Evolutionary conservation across 1,284 basidiomycete species (phyloP), one percentile per base, ranked within the genome.

Genomic region (Microbotryum violaceum): DNA sequence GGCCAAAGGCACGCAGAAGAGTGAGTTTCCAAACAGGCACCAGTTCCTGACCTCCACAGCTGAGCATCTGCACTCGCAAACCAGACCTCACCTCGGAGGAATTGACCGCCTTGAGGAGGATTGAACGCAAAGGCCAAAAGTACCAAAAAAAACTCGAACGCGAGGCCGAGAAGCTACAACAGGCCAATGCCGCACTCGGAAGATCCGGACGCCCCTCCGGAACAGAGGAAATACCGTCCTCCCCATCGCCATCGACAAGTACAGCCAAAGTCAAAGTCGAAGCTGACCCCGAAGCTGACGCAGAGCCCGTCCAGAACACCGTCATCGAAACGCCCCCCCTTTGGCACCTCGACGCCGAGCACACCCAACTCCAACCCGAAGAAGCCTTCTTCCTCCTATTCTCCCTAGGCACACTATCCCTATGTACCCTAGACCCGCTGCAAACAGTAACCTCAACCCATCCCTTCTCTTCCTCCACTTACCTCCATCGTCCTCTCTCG

Each of bases 61-160:
- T 25, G n/a, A 21, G 16, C 20, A 5, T 12, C n/a, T 53, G 29
- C 21, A 42, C 14, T 37, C 8, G 4, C 4, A 33, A 52, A 60
- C 16, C 68, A 87, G 84, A 82, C 60, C 77, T 87, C 71, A 89
- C 89, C 0, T 84, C 88, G 1, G 93, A 97, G 73, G 88, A 96
- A 76, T 78, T 94, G 57, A 87, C 90, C 20, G 89, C 88, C 53
- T 84, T 85, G 72, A 84, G 93, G 31, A 79, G 92, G 53, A 82
- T 84, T 46, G 90, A 92, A 70, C 83, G 93, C 50, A 86, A 85
- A 70, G 86, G 90, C 70, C 92, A 93, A 79, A 97, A 97, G 76
- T 79, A 87, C 47, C 58, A 65, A 45, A 73, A 73, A 57, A 70
- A 72, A 23, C 65, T 72, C 60, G 91, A 94, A 73, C 84, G 92